Conservation (phyloP, 108 stramenopile species). For the Skeletonema costatum region DNA sequence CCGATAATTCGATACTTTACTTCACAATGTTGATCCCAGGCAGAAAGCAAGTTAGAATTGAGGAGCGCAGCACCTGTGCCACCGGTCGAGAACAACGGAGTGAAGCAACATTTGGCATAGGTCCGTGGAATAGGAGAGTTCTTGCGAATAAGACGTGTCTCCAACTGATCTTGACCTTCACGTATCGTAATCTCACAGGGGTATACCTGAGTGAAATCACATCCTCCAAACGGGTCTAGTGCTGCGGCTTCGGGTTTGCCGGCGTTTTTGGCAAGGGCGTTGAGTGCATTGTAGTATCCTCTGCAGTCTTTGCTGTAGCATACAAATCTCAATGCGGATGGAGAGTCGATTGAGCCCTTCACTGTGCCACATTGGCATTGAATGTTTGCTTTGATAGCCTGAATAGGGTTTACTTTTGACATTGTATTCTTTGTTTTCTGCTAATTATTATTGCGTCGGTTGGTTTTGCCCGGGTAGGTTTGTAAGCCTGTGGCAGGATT, state of each 20-base stretch:
- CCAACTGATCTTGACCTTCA: conserved; percentile 36
- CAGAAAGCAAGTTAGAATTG: conserved; percentile 37
- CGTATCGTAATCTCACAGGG: conserved; percentile 43
- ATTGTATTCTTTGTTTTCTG: not conserved
- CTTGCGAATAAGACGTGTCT: conserved; percentile 29
- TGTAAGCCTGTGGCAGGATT: too few relatives aligned
- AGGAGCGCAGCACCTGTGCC: conserved; percentile 28
- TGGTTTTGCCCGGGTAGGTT: too few relatives aligned
- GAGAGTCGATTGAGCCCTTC: conserved; percentile 32
- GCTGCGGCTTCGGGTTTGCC: not conserved
- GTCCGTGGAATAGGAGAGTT: conserved; percentile 26
- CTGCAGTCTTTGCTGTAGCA: conserved; percentile 56
- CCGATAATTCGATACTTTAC: conserved; percentile 52
- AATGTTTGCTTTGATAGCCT: conserved; percentile 24
- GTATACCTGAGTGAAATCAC: conserved; percentile 40
- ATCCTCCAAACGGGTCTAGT: conserved; percentile 44
- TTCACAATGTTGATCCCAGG: conserved; percentile 29
- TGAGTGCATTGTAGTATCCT: conserved; percentile 51
- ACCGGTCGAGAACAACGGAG: conserved; percentile 47
- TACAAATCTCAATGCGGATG: conserved; percentile 48
- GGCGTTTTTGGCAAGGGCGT: conserved; percentile 18
- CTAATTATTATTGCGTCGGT: too few relatives aligned
- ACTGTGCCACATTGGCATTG: conserved; percentile 48
- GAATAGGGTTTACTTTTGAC: conserved; percentile 11
- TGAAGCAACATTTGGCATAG: conserved; percentile 49